These are phyloP conservation scores for Diaporthe sp. DNA, from an alignment of 2,329 filamentous ascomycete genomes.

Conservation along the genomic window DNA sequence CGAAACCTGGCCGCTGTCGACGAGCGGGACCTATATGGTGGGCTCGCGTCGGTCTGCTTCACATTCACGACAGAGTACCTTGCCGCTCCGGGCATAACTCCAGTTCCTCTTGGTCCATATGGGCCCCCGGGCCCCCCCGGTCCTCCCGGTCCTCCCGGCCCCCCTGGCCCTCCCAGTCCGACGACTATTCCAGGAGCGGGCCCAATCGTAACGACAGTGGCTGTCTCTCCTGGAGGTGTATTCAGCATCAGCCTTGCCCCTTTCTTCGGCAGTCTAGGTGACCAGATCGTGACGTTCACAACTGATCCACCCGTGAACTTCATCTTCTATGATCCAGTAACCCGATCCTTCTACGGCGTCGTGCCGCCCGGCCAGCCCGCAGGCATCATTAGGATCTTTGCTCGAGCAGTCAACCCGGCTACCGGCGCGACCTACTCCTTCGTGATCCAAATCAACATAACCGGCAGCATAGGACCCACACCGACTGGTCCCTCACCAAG, in stretches of 20 bases:
- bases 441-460: background rate
- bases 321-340: conserved; percentile 22
- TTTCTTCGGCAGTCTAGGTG: background rate
- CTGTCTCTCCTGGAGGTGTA: background rate
- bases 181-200: background rate
- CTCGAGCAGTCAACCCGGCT: background rate
- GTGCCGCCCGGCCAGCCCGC: background rate
- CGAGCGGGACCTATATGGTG: conserved; percentile 8
- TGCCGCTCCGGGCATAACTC: conserved; percentile 1
- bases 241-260: conserved; percentile 13
- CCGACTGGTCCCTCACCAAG: background rate
- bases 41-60: conserved; percentile 7
- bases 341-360: conserved; percentile 13
- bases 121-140: background rate
- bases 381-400: background rate
- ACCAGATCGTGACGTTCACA: conserved; percentile 12
- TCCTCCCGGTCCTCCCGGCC: background rate
- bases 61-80: conserved; percentile 25
- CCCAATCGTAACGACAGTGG: background rate
- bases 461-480: background rate
- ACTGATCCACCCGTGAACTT: background rate
- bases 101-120: background rate
- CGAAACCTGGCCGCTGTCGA: background rate
- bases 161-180: background rate
- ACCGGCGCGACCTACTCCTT: background rate